Base-by-base conservation (phyloP, 164 flowering plant species). In the Magnolia changhungtana region DNA sequence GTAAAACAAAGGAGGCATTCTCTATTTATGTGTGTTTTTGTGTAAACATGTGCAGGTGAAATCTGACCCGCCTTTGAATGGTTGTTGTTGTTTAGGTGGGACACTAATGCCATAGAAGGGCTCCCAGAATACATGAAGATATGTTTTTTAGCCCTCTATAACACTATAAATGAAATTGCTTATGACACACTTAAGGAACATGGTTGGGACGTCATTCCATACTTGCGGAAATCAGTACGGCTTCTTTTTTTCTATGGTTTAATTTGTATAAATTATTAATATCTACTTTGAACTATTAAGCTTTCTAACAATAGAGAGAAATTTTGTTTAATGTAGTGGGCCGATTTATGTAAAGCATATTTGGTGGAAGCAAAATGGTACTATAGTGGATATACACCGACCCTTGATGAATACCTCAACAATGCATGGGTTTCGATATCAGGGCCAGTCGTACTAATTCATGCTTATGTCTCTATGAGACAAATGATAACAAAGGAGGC, bases 401-500 rank as follows among this genome's bases (percentile, higher is more conserved):
- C 51, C 19, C 58, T 70, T 0, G 31, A 63, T 0, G 80, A 81
- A 68, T 81, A 58, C 20, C 61, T 78, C 4, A 45, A 58, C 51
- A 74, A 69, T 24, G 83, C 74, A 29, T 75, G 75, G 80, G 50
- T 74, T 16, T 69, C 78, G 1, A 64, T 77, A 50, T 23, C 75
- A 18, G 80, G 77, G n/a, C 78, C 80, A 64, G 18, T 80, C 50
- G 1, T 74, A n/a, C 27, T 70, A 21, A 14, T 71, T n/a, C 63
- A 76, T 52, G 72, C 64, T 37, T 81, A 71, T 65, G 50, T 81
- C 37, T 49, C 67, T 50, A 31, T 20, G 6, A 31, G 20, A 14
- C 67, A 74, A 23, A 72, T 55, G 31, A 71, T 74, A 10, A 55
- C 21, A 5, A 23, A 69, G 63, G 78, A 82, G 31, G 82, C 31